A percentile compares a stretch with the other conserved stretches of the same genome.
These are phyloP conservation scores for Seiridium cupressi DNA, from an alignment of 2,329 filamentous ascomycete species.

Conservation along the genomic window DNA sequence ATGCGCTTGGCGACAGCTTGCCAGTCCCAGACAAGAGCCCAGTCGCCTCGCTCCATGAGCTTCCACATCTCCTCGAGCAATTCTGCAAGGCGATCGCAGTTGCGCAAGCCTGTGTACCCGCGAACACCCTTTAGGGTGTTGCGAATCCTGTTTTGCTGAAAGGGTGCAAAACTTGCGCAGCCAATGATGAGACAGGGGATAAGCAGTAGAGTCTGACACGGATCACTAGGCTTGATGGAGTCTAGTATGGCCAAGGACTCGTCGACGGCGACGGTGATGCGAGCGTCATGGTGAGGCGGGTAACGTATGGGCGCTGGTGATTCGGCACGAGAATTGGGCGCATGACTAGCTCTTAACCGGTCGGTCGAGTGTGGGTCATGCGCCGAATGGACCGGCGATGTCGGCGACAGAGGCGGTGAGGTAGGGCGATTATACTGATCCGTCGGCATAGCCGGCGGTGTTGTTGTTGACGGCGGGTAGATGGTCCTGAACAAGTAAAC, in stretches of 20 bases:
- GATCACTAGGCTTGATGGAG: conserved; percentile 55
- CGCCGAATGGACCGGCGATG: conserved; percentile 14
- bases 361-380: conserved; percentile 11
- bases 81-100: conserved; percentile 51
- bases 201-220: conserved; percentile 57
- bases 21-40: conserved; percentile 63
- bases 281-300: conserved; percentile 46
- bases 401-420: conserved; percentile 17
- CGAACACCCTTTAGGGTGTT: conserved; percentile 48
- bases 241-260: conserved; percentile 55
- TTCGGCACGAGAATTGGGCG: conserved; percentile 20
- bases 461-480: conserved; percentile 45
- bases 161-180: conserved; percentile 53
- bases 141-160: conserved; percentile 52
- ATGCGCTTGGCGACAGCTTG: conserved; percentile 53
- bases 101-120: conserved; percentile 59
- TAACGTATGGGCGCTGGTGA: conserved; percentile 47
- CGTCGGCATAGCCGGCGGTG: conserved; percentile 12
- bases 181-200: conserved; percentile 61
- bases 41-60: conserved; percentile 57
- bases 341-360: conserved; percentile 24
- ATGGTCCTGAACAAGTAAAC: conserved; percentile 62
- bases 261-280: conserved; percentile 54
- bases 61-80: conserved; percentile 59
- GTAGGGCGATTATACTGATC: conserved; percentile 6